Conservation (phyloP, 495 filamentous ascomycete genomes). For the Penicillium simplicissimum region DNA sequence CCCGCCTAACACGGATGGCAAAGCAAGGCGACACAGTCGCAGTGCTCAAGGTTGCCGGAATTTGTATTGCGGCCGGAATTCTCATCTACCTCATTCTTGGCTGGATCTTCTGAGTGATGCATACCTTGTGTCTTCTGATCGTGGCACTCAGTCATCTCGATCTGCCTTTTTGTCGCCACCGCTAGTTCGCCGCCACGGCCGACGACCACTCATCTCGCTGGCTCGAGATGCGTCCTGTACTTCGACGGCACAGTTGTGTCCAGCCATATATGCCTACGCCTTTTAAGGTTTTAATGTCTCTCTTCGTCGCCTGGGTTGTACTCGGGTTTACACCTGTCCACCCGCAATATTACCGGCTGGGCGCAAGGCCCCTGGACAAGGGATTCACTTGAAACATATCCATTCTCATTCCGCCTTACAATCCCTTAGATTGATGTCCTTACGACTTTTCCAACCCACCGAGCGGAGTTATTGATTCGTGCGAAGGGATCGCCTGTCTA, state of each 20-base stretch:
- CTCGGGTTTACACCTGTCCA: neutral
- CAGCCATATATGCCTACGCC: neutral
- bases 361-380: neutral
- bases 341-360: neutral
- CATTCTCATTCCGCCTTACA: neutral
- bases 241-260: neutral
- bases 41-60: slow-evolving; percentile 83
- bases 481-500: neutral
- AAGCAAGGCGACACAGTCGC: slow-evolving; percentile 86
- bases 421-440: slow-evolving; percentile 14
- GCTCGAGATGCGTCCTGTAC: slow-evolving; percentile 16
- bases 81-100: slow-evolving; percentile 71
- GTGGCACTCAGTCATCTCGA: neutral
- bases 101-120: slow-evolving; percentile 58
- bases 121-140: neutral
- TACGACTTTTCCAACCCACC: slow-evolving; percentile 9
- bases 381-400: neutral
- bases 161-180: neutral
- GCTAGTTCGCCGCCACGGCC: neutral
- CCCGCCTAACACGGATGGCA: slow-evolving; percentile 89
- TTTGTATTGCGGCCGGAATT: slow-evolving; percentile 72
- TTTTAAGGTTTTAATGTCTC: neutral
- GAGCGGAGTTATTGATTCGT: neutral
- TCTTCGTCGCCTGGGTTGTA: neutral
- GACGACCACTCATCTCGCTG: slow-evolving; percentile 24